These are phyloP conservation scores for Diaporthe batatas DNA, from an alignment of 2,329 filamentous ascomycete species.

Conservation along the genomic window DNA sequence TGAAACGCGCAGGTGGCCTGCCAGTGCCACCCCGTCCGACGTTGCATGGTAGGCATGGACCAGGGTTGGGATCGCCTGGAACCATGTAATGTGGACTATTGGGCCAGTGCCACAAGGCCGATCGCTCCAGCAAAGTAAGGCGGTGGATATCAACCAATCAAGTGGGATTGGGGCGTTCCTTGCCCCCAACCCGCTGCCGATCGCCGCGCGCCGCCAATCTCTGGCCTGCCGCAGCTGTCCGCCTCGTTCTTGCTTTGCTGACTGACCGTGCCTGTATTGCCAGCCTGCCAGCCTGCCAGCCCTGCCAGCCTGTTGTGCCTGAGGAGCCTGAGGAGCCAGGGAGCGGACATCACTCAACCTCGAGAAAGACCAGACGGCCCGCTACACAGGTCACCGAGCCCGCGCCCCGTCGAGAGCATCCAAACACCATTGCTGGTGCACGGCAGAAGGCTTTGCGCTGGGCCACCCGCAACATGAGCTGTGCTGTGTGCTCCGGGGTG, in stretches of 20 bases:
- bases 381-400: conserved; percentile 35
- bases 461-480: conserved; percentile 9
- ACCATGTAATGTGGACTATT: conserved; percentile 37
- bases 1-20: conserved; percentile 17
- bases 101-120: conserved; percentile 37
- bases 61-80: conserved; percentile 23
- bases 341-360: conserved; percentile 42
- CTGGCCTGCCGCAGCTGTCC: conserved; percentile 35
- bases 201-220: conserved; percentile 38
- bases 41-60: conserved; percentile 28
- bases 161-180: conserved; percentile 11
- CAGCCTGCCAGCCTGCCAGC: too few species aligned
- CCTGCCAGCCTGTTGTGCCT: too few species aligned
- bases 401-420: conserved; percentile 4
- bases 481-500: conserved; percentile 18
- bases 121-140: conserved; percentile 39
- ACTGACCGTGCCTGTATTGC: too few species aligned
- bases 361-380: conserved; percentile 37
- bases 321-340: conserved; percentile 10
- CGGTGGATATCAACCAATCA: conserved; percentile 40
- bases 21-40: conserved; percentile 20
- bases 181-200: conserved; percentile 22
- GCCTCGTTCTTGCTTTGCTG: conserved; percentile 36
- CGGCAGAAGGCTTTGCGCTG: conserved; percentile 13
- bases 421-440: conserved; percentile 20